Percentiles rank a stretch among this genome's conserved stretches.
Conservation (phyloP, 192 early-diverging fungal species). For the Allomyces macrogynus region DNA sequence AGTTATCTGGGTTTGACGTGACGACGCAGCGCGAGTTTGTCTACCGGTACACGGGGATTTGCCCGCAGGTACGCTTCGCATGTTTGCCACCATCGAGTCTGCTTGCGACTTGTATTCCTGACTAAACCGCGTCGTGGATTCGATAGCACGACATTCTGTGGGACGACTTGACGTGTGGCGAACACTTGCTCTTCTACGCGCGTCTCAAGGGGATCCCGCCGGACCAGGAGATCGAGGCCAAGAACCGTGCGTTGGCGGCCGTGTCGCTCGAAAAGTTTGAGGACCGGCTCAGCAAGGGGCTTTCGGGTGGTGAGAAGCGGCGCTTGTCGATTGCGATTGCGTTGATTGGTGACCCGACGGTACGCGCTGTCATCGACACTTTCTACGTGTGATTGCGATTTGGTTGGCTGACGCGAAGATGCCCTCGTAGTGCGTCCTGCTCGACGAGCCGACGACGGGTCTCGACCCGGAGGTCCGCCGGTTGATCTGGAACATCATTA, state of each 20-base stretch:
- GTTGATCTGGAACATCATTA: conserved; percentile 50
- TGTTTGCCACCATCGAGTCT: no score
- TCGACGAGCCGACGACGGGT: conserved; percentile 67
- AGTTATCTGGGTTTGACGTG: conserved; percentile 33
- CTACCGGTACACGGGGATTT: conserved; percentile 42
- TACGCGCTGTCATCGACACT: conserved; percentile 4
- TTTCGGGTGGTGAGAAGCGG: conserved; percentile 59
- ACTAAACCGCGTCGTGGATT: conserved; percentile 1
- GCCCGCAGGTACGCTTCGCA: conserved; percentile 32
- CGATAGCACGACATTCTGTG: conserved; percentile 39
- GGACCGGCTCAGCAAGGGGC: conserved; percentile 29
- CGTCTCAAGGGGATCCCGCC: conserved; percentile 40
- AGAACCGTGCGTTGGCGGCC: conserved; percentile 17
- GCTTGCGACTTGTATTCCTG: neutral
- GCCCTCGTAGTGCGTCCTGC: conserved; percentile 20
- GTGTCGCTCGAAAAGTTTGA: conserved; percentile 34
- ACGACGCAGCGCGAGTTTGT: conserved; percentile 26
- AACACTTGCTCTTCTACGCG: conserved; percentile 52
- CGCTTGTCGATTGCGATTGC: conserved; percentile 54
- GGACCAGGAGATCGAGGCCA: conserved; percentile 20
- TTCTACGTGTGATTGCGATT: no score
- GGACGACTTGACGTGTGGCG: conserved; percentile 44
- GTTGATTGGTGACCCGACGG: conserved; percentile 38
- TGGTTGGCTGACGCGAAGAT: no score
- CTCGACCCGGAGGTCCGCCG: conserved; percentile 52